phyloP scores from a whole-genome alignment of 768 basidiomycete species.

The Lactarius quietus region DNA sequence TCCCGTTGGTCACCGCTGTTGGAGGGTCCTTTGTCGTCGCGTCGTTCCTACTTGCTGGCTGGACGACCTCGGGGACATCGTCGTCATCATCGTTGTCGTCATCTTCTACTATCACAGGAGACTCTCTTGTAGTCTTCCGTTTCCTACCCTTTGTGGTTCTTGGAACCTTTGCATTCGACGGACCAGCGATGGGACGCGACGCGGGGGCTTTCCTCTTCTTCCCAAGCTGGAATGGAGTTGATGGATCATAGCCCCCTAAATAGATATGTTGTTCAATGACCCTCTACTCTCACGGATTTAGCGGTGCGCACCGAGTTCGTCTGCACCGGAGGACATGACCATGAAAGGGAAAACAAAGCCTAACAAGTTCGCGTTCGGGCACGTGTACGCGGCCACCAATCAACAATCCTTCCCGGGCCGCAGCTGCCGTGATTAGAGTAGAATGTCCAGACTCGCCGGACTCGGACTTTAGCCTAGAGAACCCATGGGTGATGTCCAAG shows the following conservation, averaged over 20 bases:
- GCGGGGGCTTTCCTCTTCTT: constrained; percentile 27
- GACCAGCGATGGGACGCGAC: constrained; percentile 24
- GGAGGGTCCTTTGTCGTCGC: constrained; percentile 17
- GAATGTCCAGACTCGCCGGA: background rate
- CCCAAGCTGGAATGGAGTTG: constrained; percentile 29
- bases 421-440: background rate
- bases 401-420: constrained; percentile 16
- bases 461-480: background rate
- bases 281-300: background rate
- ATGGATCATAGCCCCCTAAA: constrained; percentile 31
- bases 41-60: constrained; percentile 22
- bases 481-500: constrained; percentile 11
- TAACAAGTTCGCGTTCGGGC: background rate
- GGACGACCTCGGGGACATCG: constrained; percentile 24
- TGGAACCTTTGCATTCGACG: constrained; percentile 26
- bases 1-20: constrained; percentile 30
- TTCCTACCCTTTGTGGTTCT: constrained; percentile 19
- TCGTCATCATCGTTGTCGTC: constrained; percentile 28
- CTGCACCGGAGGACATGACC: constrained; percentile 22
- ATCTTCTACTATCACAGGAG: constrained; percentile 18
- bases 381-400: background rate
- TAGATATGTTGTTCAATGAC: background rate
- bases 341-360: background rate
- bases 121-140: constrained; percentile 17
- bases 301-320: constrained; percentile 28